Percentiles rank a stretch among this genome's conserved stretches.
These are phyloP conservation scores for Westerdykella ornata DNA, from an alignment of 2,329 filamentous ascomycete species.

Conservation along the genomic window DNA sequence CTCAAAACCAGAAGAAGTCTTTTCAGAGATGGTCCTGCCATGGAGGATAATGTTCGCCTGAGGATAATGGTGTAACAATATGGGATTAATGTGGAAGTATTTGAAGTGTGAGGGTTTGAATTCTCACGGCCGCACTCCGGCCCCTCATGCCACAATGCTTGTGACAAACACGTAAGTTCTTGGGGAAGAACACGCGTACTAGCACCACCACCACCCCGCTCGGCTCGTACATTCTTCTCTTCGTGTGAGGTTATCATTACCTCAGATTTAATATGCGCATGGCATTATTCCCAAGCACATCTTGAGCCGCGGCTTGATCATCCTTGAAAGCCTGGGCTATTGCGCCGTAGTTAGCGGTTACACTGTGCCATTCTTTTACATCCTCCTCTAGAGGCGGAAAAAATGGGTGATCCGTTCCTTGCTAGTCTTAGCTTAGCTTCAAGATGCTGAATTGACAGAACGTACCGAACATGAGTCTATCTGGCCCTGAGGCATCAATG, in stretches of 20 bases:
- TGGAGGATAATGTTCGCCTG: too few species aligned
- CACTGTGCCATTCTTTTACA: slow-evolving; percentile 63
- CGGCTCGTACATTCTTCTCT: background rate
- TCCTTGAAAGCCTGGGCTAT: slow-evolving; percentile 49
- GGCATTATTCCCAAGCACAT: slow-evolving; percentile 56
- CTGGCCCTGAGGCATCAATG: slow-evolving; percentile 58
- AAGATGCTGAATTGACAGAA: slow-evolving; percentile 2
- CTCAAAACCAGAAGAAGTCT: too few species aligned
- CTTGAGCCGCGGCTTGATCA: slow-evolving; percentile 42
- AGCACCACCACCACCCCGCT: background rate
- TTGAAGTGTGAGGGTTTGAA: background rate
- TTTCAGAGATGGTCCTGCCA: too few species aligned
- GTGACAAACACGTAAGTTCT: too few species aligned
- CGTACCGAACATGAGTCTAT: slow-evolving; percentile 66
- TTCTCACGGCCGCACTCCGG: background rate
- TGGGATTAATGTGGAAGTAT: background rate
- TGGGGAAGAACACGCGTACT: background rate
- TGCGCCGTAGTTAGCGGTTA: slow-evolving; percentile 52
- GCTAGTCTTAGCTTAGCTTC: slow-evolving; percentile 5
- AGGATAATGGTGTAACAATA: background rate
- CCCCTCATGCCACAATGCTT: background rate
- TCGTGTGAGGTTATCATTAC: background rate
- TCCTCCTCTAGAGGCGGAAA: slow-evolving; percentile 66
- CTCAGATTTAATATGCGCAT: slow-evolving; percentile 44
- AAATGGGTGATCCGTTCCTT: slow-evolving; percentile 74